Evolutionary conservation across 2,329 filamentous ascomycete genomes (phyloP), one percentile per base, ranked within the genome.

Genomic region (Amauroascus verrucosus): DNA sequence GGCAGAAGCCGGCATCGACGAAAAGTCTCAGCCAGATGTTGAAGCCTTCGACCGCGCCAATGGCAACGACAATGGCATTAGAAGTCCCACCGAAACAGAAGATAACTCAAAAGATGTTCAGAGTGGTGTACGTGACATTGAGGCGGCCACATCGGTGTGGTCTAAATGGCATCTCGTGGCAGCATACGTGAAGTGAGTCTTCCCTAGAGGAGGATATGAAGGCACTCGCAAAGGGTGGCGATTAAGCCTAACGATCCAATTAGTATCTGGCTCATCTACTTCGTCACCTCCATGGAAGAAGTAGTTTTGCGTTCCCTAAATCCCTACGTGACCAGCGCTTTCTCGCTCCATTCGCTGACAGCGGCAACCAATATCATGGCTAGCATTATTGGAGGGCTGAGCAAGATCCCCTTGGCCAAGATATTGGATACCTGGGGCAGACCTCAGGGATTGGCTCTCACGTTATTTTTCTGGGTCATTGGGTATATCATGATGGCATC

Each of bases 341-440:
- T 76, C 57, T 59, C 68, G 18, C 63, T 69, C 6, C 78, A 81
- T 59, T 77, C 76, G 1, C 66, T 80, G 44, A 71, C 75, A 0
- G 68, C 77, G 1, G 73, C 76, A 6, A 77, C 76, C n/a, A 64
- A 64, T 41, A 73, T 82, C 56, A 68, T 82, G 41, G 68, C 77
- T 14, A 73, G 66, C 55, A 67, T 81, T 35, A 75, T 82, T 32
- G 74, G 73, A 33, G 80, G 77, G 20, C 68, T 81, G 32, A 68
- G 73, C 53, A 79, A 78, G 62, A 70, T 83, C 14, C 75, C 79
- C 1, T 69, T 80, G 30, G 78, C 80, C 53, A 83, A 82, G 64
- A 69, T 80, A 13, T 68, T 83, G 48, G 75, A 83, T 65, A 70
- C 79, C 41, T 82, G 76, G 73, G 80, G 79, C 16, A 76, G 80